These are phyloP conservation scores for Globisporangium camurandrum DNA, from an alignment of 352 stramenopile species.

Conservation along the genomic window DNA sequence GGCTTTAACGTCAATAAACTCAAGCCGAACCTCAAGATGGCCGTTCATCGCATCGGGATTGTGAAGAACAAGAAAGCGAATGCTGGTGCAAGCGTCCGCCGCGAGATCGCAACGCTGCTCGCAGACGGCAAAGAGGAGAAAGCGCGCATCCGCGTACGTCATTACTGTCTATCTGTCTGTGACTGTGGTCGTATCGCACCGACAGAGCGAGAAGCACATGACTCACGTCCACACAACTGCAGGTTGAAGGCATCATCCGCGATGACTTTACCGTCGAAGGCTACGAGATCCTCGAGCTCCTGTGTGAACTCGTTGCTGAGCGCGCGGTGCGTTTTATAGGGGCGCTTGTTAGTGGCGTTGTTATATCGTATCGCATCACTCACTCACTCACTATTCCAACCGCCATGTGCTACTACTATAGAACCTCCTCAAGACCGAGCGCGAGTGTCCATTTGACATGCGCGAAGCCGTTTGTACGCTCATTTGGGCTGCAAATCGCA, in stretches of 20 bases:
- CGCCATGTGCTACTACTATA: slow-evolving; percentile 7
- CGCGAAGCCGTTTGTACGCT: slow-evolving; percentile 89
- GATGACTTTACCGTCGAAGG: slow-evolving; percentile 95
- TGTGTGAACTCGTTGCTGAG: slow-evolving; percentile 91
- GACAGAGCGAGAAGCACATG: not conserved
- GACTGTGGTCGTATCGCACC: not conserved
- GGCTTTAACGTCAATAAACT: slow-evolving; percentile 90
- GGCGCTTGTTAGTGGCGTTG: not conserved
- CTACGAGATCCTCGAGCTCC: slow-evolving; percentile 92
- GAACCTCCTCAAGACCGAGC: slow-evolving; percentile 87
- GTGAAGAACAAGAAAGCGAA: slow-evolving; percentile 91
- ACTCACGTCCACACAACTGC: not conserved
- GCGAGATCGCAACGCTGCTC: slow-evolving; percentile 75
- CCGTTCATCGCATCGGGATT: slow-evolving; percentile 86
- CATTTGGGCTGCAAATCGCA: slow-evolving; percentile 88
- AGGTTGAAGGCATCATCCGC: slow-evolving; percentile 91
- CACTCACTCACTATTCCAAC: not conserved
- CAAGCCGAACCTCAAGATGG: slow-evolving; percentile 91
- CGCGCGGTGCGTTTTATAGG: slow-evolving; percentile 56
- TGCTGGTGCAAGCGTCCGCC: slow-evolving; percentile 58
- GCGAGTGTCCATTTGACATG: slow-evolving; percentile 92
- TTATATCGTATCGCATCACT: not conserved
- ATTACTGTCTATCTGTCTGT: not conserved
- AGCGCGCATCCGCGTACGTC: slow-evolving; percentile 89
- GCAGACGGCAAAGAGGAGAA: slow-evolving; percentile 89